These are phyloP conservation scores for Colletotrichum eleusines DNA, from an alignment of 2,329 filamentous ascomycete genomes.

Conservation along the genomic window DNA sequence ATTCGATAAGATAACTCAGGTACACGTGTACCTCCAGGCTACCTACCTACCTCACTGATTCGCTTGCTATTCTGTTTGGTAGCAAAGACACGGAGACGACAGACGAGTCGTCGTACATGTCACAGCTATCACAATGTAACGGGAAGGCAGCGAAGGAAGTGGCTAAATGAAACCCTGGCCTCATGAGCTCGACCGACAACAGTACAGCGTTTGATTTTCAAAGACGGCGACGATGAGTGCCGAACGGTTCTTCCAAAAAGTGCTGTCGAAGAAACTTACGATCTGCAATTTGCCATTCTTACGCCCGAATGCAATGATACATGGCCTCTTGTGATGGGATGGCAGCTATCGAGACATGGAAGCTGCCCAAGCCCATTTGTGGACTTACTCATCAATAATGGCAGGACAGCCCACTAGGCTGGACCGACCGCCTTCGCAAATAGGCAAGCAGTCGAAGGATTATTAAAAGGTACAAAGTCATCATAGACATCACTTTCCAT, in stretches of 20 bases:
- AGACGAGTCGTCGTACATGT: too few species aligned
- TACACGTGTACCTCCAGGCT: background rate
- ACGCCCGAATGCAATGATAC: background rate
- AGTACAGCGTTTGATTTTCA: too few species aligned
- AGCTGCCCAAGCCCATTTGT: background rate
- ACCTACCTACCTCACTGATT: too few species aligned
- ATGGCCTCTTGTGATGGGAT: background rate
- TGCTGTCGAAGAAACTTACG: background rate
- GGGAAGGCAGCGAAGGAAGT: too few species aligned
- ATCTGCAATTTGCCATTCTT: background rate
- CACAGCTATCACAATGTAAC: too few species aligned
- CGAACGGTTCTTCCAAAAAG: background rate
- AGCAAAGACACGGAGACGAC: too few species aligned
- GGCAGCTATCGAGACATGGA: too few species aligned
- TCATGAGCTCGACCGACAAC: background rate
- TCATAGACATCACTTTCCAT: background rate
- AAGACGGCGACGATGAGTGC: background rate
- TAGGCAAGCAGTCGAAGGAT: background rate
- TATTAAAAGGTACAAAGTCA: background rate
- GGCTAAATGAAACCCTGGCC: background rate
- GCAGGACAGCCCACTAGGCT: background rate
- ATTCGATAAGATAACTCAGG: background rate
- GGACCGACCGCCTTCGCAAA: rapidly evolving
- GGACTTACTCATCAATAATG: background rate
- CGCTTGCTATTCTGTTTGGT: too few species aligned